A percentile compares a stretch with the other conserved stretches of the same genome.
These are phyloP conservation scores for Pseudoneurospora amorphoporcata DNA, from an alignment of 495 filamentous ascomycete genomes.

Conservation along the genomic window DNA sequence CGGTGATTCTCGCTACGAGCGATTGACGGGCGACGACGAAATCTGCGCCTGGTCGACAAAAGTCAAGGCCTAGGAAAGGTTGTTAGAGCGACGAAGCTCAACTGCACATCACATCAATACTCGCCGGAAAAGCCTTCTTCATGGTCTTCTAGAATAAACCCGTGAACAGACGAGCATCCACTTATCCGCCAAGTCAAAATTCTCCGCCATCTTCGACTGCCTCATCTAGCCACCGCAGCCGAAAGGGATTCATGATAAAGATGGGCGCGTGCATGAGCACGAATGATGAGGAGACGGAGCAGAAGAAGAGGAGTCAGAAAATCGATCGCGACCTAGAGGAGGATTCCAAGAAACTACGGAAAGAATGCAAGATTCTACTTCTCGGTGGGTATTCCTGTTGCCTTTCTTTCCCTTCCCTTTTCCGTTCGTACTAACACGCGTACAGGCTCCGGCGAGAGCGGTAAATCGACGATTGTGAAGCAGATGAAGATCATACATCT, in stretches of 20 bases:
- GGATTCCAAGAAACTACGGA: constrained; percentile 75
- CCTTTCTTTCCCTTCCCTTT: constrained; percentile 4
- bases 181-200: not conserved
- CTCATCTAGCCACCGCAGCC: constrained; percentile 5
- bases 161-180: constrained; percentile 8
- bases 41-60: not conserved
- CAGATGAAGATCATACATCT: constrained; percentile 99
- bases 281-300: constrained; percentile 69
- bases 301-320: constrained; percentile 85
- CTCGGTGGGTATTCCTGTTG: constrained; percentile 54
- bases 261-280: constrained; percentile 93
- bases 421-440: not conserved
- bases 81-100: not conserved
- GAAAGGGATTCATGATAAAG: constrained; percentile 27
- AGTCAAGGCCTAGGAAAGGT: not conserved
- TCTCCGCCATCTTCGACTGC: not conserved
- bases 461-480: constrained; percentile 98
- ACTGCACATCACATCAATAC: not conserved
- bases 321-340: constrained; percentile 91
- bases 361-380: constrained; percentile 97
- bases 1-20: not conserved
- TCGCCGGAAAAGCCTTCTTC: constrained; percentile 3
- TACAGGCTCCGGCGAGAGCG: constrained; percentile 91
- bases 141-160: constrained; percentile 18
- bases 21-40: not conserved